Conservation (phyloP, 108 stramenopile species). For the Epithemia pelagica region DNA sequence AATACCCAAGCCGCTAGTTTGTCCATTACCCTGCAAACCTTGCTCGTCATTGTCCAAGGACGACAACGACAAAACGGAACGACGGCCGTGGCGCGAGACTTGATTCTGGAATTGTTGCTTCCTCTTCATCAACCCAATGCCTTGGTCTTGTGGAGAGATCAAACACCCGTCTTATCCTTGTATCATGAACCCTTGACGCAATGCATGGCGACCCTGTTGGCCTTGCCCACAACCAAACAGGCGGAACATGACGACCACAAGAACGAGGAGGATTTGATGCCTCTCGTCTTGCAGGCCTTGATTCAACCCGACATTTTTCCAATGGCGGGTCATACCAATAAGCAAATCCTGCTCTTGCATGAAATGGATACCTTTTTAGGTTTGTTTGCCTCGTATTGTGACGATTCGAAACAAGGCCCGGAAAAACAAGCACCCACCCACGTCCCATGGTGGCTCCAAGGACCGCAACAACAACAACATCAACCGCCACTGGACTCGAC, state of each 20-base stretch:
- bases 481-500: neutral
- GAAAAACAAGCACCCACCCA: neutral
- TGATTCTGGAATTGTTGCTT: slow-evolving; percentile 55
- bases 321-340: slow-evolving; percentile 62
- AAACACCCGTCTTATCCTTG: slow-evolving; percentile 58
- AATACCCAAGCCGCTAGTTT: slow-evolving; percentile 64
- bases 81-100: slow-evolving; percentile 1
- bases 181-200: slow-evolving; percentile 76
- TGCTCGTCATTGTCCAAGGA: slow-evolving; percentile 50
- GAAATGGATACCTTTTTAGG: slow-evolving; percentile 74
- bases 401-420: neutral
- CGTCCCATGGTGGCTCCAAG: neutral
- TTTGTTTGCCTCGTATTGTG: slow-evolving; percentile 11
- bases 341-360: slow-evolving; percentile 70
- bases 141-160: slow-evolving; percentile 84
- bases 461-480: neutral
- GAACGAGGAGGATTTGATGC: slow-evolving; percentile 21
- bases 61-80: slow-evolving; percentile 5
- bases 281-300: slow-evolving; percentile 37
- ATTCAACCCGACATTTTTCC: slow-evolving; percentile 73
- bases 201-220: slow-evolving; percentile 51
- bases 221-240: neutral
- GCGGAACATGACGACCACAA: slow-evolving; percentile 11
- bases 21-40: slow-evolving; percentile 38
- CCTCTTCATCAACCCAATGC: slow-evolving; percentile 73